phyloP scores from a whole-genome alignment of 2,329 filamentous ascomycete species.

The Penicillium sclerotiorum region DNA sequence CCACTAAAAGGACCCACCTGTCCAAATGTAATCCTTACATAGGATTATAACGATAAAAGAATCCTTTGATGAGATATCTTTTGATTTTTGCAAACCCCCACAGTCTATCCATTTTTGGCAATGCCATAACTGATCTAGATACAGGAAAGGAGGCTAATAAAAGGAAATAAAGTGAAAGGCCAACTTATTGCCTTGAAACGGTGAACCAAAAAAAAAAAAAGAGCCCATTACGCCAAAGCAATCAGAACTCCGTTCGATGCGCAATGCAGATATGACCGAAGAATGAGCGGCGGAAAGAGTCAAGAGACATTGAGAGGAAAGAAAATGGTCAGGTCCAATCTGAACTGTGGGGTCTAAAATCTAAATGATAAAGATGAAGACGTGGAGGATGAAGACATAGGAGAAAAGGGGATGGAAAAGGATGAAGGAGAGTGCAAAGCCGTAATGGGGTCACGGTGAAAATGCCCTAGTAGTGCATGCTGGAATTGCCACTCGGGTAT shows the following conservation, averaged over 20 bases:
- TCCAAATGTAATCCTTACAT: too few species aligned
- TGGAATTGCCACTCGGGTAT: slow-evolving; percentile 27
- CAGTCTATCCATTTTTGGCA: slow-evolving; percentile 1
- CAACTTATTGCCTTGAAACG: slow-evolving; percentile 6
- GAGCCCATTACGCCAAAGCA: slow-evolving; percentile 25
- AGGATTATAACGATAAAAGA: too few species aligned
- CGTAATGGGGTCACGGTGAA: background rate
- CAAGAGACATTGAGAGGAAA: slow-evolving; percentile 1
- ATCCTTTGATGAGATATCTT: too few species aligned
- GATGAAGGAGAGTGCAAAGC: background rate
- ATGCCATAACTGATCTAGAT: background rate
- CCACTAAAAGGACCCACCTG: too few species aligned
- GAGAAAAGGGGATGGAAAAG: slow-evolving; percentile 3
- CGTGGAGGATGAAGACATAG: slow-evolving; percentile 1
- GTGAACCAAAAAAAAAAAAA: slow-evolving; percentile 6
- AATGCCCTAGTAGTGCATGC: slow-evolving; percentile 24
- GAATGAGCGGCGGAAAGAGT: background rate
- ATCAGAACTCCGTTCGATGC: slow-evolving; percentile 33
- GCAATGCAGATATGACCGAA: slow-evolving; percentile 21
- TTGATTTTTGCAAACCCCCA: too few species aligned
- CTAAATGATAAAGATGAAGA: background rate
- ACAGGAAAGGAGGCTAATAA: background rate
- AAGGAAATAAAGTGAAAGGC: background rate
- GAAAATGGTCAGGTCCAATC: slow-evolving; percentile 1
- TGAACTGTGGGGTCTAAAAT: slow-evolving; percentile 7